Percentiles rank a stretch among this genome's conserved stretches.
phyloP scores from a whole-genome alignment of 1,139 yeast species.

The Lodderomyces theae region DNA sequence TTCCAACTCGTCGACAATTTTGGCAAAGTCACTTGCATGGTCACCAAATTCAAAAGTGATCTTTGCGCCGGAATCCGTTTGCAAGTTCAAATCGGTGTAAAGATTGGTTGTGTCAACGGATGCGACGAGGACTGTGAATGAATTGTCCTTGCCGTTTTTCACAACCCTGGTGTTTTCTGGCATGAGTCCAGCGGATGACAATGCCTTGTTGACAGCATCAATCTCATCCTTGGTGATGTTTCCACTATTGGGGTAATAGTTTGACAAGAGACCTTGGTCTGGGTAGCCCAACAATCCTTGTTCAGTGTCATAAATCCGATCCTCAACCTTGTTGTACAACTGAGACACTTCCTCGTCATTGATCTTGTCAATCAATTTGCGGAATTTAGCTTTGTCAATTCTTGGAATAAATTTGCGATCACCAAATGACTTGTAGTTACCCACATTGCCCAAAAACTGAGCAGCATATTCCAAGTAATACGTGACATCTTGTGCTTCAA shows the following conservation, averaged over 20 bases:
- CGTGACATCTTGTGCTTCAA: conserved; percentile 34
- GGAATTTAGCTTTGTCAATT: conserved; percentile 47
- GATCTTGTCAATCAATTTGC: conserved; percentile 42
- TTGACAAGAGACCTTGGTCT: conserved; percentile 68
- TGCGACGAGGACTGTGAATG: conserved; percentile 60
- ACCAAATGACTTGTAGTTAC: conserved; percentile 88
- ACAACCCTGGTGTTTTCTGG: conserved; percentile 82
- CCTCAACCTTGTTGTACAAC: conserved; percentile 45
- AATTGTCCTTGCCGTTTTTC: conserved; percentile 38
- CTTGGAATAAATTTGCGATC: conserved; percentile 81
- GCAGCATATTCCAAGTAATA: conserved; percentile 73
- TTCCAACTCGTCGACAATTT: conserved; percentile 54
- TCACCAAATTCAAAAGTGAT: conserved; percentile 73
- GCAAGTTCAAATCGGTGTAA: conserved; percentile 10
- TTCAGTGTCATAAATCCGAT: conserved; percentile 50
- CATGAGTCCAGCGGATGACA: conserved; percentile 61
- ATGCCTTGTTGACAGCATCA: conserved; percentile 60
- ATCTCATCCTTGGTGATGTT: conserved; percentile 59
- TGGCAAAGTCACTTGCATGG: conserved; percentile 59
- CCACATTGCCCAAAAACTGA: conserved; percentile 76
- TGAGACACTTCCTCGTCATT: conserved; percentile 31
- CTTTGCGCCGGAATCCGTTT: conserved; percentile 29
- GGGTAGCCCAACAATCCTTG: conserved; percentile 72
- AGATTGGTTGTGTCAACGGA: conserved; percentile 46
- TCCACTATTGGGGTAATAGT: conserved; percentile 60